Evolutionary conservation across 2,329 filamentous ascomycete species (phyloP).

Genomic region (Parascedosporium putredinis): DNA sequence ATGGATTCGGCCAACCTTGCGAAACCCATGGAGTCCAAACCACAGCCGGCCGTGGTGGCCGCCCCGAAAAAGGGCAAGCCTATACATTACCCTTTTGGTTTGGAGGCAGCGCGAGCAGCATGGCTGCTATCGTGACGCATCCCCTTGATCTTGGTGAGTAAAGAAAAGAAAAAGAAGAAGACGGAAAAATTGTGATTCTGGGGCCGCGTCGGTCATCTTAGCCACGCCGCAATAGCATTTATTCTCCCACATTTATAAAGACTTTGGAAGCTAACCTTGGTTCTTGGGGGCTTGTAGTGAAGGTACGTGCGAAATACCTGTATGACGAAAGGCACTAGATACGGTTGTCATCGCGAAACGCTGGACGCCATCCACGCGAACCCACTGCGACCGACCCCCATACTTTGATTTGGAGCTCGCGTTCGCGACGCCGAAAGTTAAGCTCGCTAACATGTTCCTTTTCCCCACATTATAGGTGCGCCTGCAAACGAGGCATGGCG

Average conservation of each 20-base stretch:
- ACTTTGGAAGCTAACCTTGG: conserved; percentile 15
- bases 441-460: too few species aligned
- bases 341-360: too few species aligned
- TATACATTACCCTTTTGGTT: conserved; percentile 79
- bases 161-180: too few species aligned
- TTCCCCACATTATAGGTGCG: conserved; percentile 54
- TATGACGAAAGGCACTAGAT: too few species aligned
- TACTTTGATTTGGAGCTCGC: background rate
- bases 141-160: conserved; percentile 78
- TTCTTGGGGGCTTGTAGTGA: conserved; percentile 31
- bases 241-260: too few species aligned
- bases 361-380: too few species aligned
- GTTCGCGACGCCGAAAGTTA: background rate
- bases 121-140: conserved; percentile 86
- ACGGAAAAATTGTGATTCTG: too few species aligned
- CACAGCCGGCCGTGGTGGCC: conserved; percentile 16
- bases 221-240: too few species aligned
- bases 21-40: conserved; percentile 12
- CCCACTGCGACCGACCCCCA: background rate
- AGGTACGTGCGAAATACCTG: conserved; percentile 32
- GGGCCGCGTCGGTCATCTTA: too few species aligned
- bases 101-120: conserved; percentile 84
- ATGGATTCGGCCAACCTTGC: conserved; percentile 13
- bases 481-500: conserved; percentile 70
- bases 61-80: conserved; percentile 24